Conservation (phyloP, 441 rosid species). For the Lepidium campestre region DNA sequence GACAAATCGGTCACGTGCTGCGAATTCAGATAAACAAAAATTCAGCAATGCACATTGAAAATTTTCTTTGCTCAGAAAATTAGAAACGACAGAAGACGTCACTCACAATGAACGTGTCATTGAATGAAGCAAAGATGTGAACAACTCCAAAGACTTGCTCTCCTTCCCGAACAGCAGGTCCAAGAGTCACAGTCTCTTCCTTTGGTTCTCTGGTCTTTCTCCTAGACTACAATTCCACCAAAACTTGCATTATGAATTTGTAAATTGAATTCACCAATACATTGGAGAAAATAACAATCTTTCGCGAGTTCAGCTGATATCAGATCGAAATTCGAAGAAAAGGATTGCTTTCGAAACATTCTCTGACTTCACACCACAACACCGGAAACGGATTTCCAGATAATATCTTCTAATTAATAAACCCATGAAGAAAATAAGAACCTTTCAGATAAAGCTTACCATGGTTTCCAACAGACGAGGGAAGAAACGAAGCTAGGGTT, state of each 20-base stretch:
- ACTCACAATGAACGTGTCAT: conserved; percentile 57
- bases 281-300: background rate
- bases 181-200: conserved; percentile 70
- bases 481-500: conserved; percentile 15
- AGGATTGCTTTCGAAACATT: background rate
- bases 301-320: background rate
- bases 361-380: background rate
- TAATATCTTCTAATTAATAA: background rate
- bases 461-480: conserved; percentile 6
- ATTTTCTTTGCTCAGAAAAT: background rate
- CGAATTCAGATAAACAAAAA: background rate
- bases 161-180: conserved; percentile 63
- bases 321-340: background rate
- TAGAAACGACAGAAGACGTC: background rate
- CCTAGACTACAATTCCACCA: conserved; percentile 39
- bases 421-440: background rate
- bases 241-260: background rate
- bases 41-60: background rate
- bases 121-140: conserved; percentile 30
- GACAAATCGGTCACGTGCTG: conserved; percentile 74
- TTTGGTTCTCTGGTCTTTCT: conserved; percentile 65
- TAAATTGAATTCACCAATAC: background rate
- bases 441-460: conserved; percentile 17
- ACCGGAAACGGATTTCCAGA: background rate
- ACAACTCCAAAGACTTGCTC: conserved; percentile 30